Base-by-base conservation (phyloP, 2,329 filamentous ascomycete genomes). In the Fusarium sp. region DNA sequence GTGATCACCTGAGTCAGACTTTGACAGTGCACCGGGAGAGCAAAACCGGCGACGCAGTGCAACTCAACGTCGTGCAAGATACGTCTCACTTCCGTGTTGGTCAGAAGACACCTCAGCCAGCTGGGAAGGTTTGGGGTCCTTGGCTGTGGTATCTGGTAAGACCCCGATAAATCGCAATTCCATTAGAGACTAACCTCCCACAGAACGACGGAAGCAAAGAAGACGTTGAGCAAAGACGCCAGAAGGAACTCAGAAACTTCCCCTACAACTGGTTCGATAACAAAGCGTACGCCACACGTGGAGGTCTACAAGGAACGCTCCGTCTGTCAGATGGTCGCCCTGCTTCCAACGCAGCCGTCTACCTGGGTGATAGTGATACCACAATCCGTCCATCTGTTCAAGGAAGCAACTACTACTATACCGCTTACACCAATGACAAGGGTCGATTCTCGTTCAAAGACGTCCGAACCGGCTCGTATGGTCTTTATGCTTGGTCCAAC, bases 321-420 rank as follows among this genome's bases (percentile, higher is more conserved):
- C 49, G 49, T 18, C 61, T 64, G 43, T 64, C 61, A 18, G 61
- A 64, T 26, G 61, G 61, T 17, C 61, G 61, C 26, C 36, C 34
- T 15, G 61, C 61, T 13, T 55, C 61, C 15, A 45, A 64, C 18
- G 50, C 61, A 28, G 61, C 61, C 18, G 50, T 64, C 20, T 64
- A 44, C 33, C 61, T 64, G 2, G 61, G 61, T 2, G 61, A 64
- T 13, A 22, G 44, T 4, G 33, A 64, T 17, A 64, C 56, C 9
- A 34, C 38, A 13, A 51, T 34, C 17, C 61, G 61, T 14, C 61
- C 61, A 28, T 64, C 61, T 17, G 18, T 64, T 5, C 72, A 75
- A 43, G 74, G 74, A 28, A 74, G 72, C 36, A 56, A 60, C 39
- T 64, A 64, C 4, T 60, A 64, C 39, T 64, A 64, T 24, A 64